Conservation (phyloP, 495 filamentous ascomycete species). For the Penicillium taxi region DNA sequence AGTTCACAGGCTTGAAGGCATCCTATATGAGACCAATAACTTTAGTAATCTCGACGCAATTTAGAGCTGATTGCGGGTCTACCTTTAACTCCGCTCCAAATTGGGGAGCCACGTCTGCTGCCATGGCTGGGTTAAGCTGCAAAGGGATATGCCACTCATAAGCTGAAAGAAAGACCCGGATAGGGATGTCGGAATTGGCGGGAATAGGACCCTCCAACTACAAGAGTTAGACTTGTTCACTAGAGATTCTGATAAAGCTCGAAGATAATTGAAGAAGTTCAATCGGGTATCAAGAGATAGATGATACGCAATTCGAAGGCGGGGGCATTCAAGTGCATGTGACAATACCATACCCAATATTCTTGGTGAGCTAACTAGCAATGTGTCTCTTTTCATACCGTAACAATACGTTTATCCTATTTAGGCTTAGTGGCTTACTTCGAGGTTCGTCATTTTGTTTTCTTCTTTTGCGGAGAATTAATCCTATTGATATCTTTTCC, state of each 20-base stretch:
- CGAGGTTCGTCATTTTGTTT: constrained; percentile 10
- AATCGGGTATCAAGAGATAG: no score
- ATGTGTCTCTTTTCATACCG: neutral
- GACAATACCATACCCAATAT: constrained; percentile 32
- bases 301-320: constrained; percentile 27
- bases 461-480: no score
- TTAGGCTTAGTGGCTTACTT: constrained; percentile 5
- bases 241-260: no score
- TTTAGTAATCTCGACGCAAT: neutral
- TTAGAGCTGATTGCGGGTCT: constrained; percentile 2
- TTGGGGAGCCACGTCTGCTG: constrained; percentile 63
- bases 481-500: no score
- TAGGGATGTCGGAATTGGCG: neutral
- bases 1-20: constrained; percentile 87
- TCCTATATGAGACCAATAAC: constrained; percentile 47
- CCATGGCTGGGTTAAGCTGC: constrained; percentile 45
- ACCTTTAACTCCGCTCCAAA: constrained; percentile 93
- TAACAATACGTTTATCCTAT: constrained; percentile 5
- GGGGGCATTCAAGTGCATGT: constrained; percentile 27
- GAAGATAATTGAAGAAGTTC: no score
- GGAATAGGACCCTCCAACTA: no score
- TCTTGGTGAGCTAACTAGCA: neutral
- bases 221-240: no score
- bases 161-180: neutral
- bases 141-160: constrained; percentile 19